Conservation (phyloP, 1,284 basidiomycete species). For the Leccinum ponderosum region DNA sequence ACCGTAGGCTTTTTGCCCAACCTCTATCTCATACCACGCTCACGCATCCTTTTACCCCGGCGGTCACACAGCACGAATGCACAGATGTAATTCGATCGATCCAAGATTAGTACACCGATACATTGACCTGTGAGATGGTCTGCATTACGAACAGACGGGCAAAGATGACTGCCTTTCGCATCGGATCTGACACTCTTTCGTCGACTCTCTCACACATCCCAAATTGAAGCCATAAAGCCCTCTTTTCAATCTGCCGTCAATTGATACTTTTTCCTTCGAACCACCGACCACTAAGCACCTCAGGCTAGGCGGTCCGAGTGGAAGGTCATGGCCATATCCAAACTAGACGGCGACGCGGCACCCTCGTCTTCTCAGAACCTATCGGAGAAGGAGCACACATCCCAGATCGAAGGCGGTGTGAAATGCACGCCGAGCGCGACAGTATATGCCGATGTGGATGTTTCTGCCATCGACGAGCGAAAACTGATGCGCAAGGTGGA, state of each 20-base stretch:
- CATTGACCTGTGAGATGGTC: background rate
- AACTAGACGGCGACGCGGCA: background rate
- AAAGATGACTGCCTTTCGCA: background rate
- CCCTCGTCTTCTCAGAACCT: slow-evolving; percentile 1
- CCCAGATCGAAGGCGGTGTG: slow-evolving; percentile 9
- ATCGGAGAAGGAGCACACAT: slow-evolving; percentile 16
- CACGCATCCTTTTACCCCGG: too few species aligned
- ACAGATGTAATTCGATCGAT: background rate
- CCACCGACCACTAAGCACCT: background rate
- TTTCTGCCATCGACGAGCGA: slow-evolving; percentile 58
- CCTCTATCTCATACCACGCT: too few species aligned
- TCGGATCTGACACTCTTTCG: background rate
- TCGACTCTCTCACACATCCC: background rate
- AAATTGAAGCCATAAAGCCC: background rate
- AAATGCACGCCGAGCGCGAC: background rate
- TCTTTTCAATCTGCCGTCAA: background rate
- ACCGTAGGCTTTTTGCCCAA: too few species aligned
- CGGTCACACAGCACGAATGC: too few species aligned
- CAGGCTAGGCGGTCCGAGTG: background rate
- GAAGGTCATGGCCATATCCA: background rate
- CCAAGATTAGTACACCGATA: background rate
- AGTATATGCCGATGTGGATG: slow-evolving; percentile 51
- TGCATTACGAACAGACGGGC: background rate
- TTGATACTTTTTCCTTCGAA: background rate
- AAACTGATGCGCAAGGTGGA: slow-evolving; percentile 69